Evolutionary conservation across 139 green algal genomes (phyloP).

Genomic region (Yamagishiella unicocca): DNA sequence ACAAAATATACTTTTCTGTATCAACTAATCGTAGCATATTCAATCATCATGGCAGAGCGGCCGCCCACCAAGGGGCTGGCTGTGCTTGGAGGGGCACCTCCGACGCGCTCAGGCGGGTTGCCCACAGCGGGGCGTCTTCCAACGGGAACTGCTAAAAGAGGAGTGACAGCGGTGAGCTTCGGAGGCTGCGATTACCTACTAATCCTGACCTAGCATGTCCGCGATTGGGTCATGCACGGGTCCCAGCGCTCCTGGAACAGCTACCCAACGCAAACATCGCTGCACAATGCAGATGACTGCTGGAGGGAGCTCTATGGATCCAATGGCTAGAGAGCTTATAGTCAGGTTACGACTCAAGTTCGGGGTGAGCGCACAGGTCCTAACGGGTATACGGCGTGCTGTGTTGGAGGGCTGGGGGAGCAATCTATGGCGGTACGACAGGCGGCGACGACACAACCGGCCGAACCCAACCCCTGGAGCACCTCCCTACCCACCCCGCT

Average conservation of each 20-base stretch:
- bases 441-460: too few relatives aligned
- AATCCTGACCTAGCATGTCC: not conserved
- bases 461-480: too few relatives aligned
- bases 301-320: not conserved
- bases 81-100: conserved; percentile 25
- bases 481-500: too few relatives aligned
- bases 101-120: not conserved
- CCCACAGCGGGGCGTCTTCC: not conserved
- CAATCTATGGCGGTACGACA: too few relatives aligned
- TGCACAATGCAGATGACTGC: conserved; percentile 2
- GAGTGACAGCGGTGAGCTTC: not conserved
- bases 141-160: not conserved
- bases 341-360: conserved; percentile 22
- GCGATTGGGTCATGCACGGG: not conserved
- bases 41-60: not conserved
- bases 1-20: too few relatives aligned
- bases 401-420: too few relatives aligned
- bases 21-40: too few relatives aligned
- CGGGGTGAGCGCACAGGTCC: conserved; percentile 10
- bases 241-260: not conserved
- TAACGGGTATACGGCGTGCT: too few relatives aligned
- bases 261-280: not conserved
- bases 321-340: conserved; percentile 22
- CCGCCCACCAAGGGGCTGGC: conserved; percentile 33
- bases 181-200: not conserved